phyloP scores from a whole-genome alignment of 2,329 filamentous ascomycete species.

The Penicillium sp. region DNA sequence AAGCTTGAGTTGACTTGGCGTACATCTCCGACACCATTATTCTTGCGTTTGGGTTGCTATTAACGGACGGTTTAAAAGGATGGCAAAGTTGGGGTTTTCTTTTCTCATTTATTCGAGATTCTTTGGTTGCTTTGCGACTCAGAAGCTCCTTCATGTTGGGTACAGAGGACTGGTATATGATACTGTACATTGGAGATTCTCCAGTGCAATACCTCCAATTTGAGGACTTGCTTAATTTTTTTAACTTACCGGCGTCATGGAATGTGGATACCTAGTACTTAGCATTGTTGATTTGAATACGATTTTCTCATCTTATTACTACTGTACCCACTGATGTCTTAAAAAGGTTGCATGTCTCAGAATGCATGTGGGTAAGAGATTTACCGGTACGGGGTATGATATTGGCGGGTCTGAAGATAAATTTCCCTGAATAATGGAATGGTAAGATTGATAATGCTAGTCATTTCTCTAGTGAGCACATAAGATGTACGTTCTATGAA shows the following conservation, averaged over 20 bases:
- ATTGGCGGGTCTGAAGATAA: neutral
- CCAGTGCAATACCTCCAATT: conserved; percentile 9
- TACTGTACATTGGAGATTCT: conserved; percentile 15
- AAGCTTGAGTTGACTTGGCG: neutral
- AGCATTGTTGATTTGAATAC: conserved; percentile 6
- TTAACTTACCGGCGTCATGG: conserved; percentile 14
- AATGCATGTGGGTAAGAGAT: neutral
- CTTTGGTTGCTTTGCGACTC: neutral
- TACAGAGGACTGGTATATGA: conserved; percentile 5
- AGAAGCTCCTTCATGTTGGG: neutral
- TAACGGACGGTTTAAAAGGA: conserved; percentile 8
- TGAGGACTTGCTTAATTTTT: conserved; percentile 20
- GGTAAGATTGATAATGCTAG: neutral
- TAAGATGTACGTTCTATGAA: too few species aligned
- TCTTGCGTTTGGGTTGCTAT: conserved; percentile 4
- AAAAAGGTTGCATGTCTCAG: neutral
- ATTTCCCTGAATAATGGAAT: neutral
- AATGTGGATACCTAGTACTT: conserved; percentile 19
- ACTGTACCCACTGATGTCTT: too few species aligned
- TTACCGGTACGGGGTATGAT: neutral
- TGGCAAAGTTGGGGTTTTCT: conserved; percentile 1
- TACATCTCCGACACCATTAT: neutral
- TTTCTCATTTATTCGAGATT: neutral
- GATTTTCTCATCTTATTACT: neutral
- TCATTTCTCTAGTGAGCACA: neutral